These are phyloP conservation scores for Nannochloris sp. DNA, from an alignment of 139 green algal genomes.

Conservation along the genomic window DNA sequence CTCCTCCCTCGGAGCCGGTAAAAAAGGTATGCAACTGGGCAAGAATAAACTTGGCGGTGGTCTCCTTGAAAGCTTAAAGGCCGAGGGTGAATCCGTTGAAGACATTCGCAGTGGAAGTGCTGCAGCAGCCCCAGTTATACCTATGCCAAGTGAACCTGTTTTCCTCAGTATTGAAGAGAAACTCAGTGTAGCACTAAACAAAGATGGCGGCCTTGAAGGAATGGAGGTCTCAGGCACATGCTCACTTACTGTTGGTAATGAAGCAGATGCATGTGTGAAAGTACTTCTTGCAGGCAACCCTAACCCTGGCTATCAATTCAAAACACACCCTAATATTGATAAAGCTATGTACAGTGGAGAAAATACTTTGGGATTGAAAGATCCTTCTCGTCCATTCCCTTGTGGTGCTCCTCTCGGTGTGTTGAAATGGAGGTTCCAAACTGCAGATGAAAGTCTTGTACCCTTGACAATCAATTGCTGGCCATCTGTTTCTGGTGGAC, in stretches of 20 bases:
- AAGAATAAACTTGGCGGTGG: slow-evolving; percentile 69
- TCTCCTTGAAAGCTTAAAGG: slow-evolving; percentile 68
- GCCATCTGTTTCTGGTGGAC: slow-evolving; percentile 67
- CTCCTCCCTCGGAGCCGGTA: slow-evolving; percentile 8
- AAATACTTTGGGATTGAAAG: slow-evolving; percentile 84
- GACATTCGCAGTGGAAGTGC: slow-evolving; percentile 6
- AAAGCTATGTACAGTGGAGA: slow-evolving; percentile 74
- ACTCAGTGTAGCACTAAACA: slow-evolving; percentile 71
- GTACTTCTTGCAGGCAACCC: slow-evolving; percentile 35
- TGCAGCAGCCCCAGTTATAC: not conserved
- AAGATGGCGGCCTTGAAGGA: slow-evolving; percentile 88
- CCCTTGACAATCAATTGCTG: slow-evolving; percentile 91
- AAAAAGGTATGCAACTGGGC: slow-evolving; percentile 76
- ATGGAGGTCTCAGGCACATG: slow-evolving; percentile 92
- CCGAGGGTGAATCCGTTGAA: slow-evolving; percentile 41
- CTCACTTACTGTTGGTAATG: slow-evolving; percentile 55
- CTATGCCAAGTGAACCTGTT: slow-evolving; percentile 36
- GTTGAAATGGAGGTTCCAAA: slow-evolving; percentile 95
- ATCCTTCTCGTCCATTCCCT: slow-evolving; percentile 89
- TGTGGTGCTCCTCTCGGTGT: slow-evolving; percentile 77
- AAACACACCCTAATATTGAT: slow-evolving; percentile 99
- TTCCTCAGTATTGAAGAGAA: slow-evolving; percentile 74
- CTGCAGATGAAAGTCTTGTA: slow-evolving; percentile 46
- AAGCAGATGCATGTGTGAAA: slow-evolving; percentile 68
- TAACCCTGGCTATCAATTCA: slow-evolving; percentile 95